Conservation (phyloP, 2,329 filamentous ascomycete genomes). For the Fusarium sp. region DNA sequence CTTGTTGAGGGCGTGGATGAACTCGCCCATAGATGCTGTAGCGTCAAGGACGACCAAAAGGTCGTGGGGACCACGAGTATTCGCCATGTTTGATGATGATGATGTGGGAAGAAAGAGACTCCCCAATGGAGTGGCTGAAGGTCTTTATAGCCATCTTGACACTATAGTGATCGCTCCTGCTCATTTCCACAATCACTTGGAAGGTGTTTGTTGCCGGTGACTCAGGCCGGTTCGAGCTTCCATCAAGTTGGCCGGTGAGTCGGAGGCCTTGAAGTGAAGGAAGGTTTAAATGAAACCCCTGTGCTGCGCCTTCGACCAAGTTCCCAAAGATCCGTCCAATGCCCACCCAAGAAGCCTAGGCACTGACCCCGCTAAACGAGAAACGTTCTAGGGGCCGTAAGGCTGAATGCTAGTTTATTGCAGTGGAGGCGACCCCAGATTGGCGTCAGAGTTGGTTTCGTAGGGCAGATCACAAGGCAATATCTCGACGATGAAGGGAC, state of each 20-base stretch:
- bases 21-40: slow-evolving; percentile 55
- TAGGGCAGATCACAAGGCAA: background rate
- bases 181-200: slow-evolving; percentile 7
- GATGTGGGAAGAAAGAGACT: background rate
- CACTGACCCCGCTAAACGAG: background rate
- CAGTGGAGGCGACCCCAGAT: background rate
- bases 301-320: background rate
- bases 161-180: background rate
- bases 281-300: background rate
- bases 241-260: slow-evolving; percentile 24
- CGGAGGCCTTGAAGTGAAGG: background rate
- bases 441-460: background rate
- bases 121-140: background rate
- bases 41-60: slow-evolving; percentile 57
- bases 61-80: slow-evolving; percentile 48
- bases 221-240: slow-evolving; percentile 26
- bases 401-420: background rate
- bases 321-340: background rate
- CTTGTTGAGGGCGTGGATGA: slow-evolving; percentile 53
- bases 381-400: background rate
- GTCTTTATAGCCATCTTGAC: slow-evolving; percentile 5
- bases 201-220: slow-evolving; percentile 12
- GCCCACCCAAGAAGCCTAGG: background rate
- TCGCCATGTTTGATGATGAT: slow-evolving; percentile 25
- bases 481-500: background rate